Conservation (phyloP, 1,284 basidiomycete genomes). For the Paramarasmius palmivorus region DNA sequence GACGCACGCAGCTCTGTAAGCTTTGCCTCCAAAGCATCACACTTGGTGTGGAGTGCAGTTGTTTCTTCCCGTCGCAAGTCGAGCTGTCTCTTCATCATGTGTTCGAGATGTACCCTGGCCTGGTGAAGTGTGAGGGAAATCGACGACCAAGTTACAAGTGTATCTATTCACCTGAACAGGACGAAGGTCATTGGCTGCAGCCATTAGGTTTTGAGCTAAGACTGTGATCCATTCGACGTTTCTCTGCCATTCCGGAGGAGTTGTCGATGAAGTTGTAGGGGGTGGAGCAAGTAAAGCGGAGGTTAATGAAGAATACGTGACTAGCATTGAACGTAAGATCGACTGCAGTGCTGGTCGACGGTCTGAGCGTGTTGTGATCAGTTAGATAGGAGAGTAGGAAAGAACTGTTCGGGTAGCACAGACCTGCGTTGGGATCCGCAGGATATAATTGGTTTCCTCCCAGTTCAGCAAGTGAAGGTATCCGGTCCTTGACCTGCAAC, state of each 20-base stretch:
- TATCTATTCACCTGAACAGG: slow-evolving; percentile 68
- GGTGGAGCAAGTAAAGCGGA: slow-evolving; percentile 64
- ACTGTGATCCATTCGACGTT: slow-evolving; percentile 75
- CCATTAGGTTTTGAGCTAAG: slow-evolving; percentile 79
- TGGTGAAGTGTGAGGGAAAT: slow-evolving; percentile 25
- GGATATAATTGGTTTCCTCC: slow-evolving; percentile 77
- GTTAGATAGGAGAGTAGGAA: not conserved
- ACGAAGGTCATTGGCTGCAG: slow-evolving; percentile 78
- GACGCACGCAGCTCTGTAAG: slow-evolving; percentile 52
- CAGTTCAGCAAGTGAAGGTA: slow-evolving; percentile 68
- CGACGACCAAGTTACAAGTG: slow-evolving; percentile 1
- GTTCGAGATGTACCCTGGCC: slow-evolving; percentile 72
- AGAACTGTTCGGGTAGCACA: slow-evolving; percentile 19
- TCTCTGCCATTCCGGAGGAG: slow-evolving; percentile 66
- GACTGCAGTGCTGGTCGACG: slow-evolving; percentile 68
- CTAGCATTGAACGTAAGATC: slow-evolving; percentile 67
- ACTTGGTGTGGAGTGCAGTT: slow-evolving; percentile 61
- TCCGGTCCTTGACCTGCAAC: slow-evolving; percentile 69
- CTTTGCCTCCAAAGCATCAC: slow-evolving; percentile 63
- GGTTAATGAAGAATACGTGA: slow-evolving; percentile 68
- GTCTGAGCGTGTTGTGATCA: slow-evolving; percentile 41
- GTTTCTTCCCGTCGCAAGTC: slow-evolving; percentile 72
- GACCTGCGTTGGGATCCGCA: slow-evolving; percentile 63
- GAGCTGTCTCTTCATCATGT: slow-evolving; percentile 75
- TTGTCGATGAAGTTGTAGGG: slow-evolving; percentile 45